Base-by-base conservation (phyloP, 23 red algal species). In the Gracilaria gracilis region DNA sequence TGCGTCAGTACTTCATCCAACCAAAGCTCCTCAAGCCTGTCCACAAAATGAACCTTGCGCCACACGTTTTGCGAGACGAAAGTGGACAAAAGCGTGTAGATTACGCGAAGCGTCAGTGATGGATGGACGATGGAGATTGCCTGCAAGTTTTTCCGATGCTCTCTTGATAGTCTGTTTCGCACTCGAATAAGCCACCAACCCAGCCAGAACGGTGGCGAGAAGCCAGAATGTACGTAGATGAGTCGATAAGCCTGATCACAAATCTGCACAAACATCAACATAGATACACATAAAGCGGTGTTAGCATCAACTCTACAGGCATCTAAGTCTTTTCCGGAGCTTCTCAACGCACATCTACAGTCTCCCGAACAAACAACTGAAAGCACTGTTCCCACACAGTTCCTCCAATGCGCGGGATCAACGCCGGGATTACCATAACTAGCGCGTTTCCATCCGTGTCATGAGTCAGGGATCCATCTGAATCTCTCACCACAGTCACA, bases 1-100 rank as follows among this genome's bases (percentile, higher is more conserved):
- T 75, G 57, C 13, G 37, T 7, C 32, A 93, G 29, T 13, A 93
- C 67, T 36, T 69, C 79, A 49, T 93, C 89, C 67, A 93, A 49
- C 89, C 89, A 93, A 35, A 93, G 78, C 54, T 93, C 89, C 32
- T 93, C 89, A 20, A 93, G n/a, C 9, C 89, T 65, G 32, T 93
- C 89, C 28, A 64, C 89, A 50, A 84, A 93, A 23, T 93, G 78
- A 20, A 93, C 35, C 62, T 83, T 84, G 11, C 51, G 31, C 89
- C 89, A 93, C 49, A 81, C 78, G 50, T 48, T 81, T 20, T 40
- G 27, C 25, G 61, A 50, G 16, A 87, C 28, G 55, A 93, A 83
- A 44, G 75, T 21, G 9, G 44, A 48, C 21, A 83, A 21, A 8
- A 84, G 35, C 64, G 28, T 21, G 51, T 46, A 87, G 4, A 87